Conservation (phyloP, 208 protist species). For the Acanthamoeba royreba region DNA sequence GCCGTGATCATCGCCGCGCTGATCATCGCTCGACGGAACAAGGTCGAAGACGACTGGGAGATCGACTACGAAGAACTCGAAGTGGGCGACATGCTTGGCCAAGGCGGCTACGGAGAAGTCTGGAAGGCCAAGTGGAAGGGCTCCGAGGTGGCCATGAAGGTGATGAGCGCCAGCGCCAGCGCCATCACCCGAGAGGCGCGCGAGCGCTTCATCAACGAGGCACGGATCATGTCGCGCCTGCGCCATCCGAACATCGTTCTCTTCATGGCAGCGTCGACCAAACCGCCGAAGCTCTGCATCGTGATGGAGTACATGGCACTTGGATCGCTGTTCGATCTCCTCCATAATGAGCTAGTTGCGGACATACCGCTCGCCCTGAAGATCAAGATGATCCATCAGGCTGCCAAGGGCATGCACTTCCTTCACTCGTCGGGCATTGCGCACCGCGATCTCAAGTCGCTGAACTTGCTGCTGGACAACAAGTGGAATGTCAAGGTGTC, state of each 20-base stretch:
- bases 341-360: slow-evolving; percentile 35
- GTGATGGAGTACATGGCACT: slow-evolving; percentile 33
- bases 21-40: neutral
- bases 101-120: neutral
- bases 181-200: neutral
- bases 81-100: neutral
- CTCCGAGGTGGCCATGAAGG: neutral
- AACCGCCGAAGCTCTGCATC: slow-evolving; percentile 1
- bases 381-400: slow-evolving; percentile 19
- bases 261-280: slow-evolving; percentile 64
- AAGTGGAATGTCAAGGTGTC: slow-evolving; percentile 31
- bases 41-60: neutral
- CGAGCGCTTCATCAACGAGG: slow-evolving; percentile 21
- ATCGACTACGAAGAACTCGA: slow-evolving; percentile 20
- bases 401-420: slow-evolving; percentile 6
- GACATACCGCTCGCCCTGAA: neutral
- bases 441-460: neutral
- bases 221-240: slow-evolving; percentile 54
- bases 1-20: neutral
- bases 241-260: slow-evolving; percentile 67
- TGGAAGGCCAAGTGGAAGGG: slow-evolving; percentile 30
- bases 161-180: neutral
- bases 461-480: slow-evolving; percentile 33
- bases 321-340: neutral
- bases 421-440: slow-evolving; percentile 1